Evolutionary conservation across 768 basidiomycete genomes (phyloP).

Genomic region (Cyathus striatus): DNA sequence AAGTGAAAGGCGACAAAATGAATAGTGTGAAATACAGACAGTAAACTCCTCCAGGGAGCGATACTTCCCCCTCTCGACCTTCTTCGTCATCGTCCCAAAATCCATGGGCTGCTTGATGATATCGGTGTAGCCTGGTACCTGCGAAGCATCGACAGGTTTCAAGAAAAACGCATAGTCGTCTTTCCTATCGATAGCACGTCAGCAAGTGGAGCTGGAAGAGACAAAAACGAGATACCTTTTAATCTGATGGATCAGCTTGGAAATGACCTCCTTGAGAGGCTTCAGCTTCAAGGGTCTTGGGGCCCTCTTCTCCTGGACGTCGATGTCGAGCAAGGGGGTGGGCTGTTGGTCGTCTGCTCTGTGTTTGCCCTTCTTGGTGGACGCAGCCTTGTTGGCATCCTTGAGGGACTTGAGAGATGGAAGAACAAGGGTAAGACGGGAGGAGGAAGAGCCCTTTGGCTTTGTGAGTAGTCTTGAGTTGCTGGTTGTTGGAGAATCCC

Average conservation of each 20-base stretch:
- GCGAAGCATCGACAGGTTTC: conserved; percentile 53
- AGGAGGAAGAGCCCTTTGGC: conserved; percentile 24
- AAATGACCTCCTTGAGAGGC: conserved; percentile 71
- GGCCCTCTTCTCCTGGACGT: conserved; percentile 33
- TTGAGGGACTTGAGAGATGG: conserved; percentile 63
- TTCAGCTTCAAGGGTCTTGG: conserved; percentile 69
- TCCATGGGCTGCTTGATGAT: conserved; percentile 89
- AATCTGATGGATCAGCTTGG: conserved; percentile 62
- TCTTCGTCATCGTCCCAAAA: conserved; percentile 77
- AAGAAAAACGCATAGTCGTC: conserved; percentile 86
- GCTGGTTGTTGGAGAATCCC: conserved; percentile 20
- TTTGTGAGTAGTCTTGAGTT: conserved; percentile 20
- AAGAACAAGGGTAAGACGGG: conserved; percentile 61
- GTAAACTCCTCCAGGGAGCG: conserved; percentile 76
- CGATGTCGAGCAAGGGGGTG: conserved; percentile 21
- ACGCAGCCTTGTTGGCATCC: conserved; percentile 48
- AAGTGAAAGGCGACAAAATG: no score
- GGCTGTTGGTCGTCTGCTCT: conserved; percentile 15
- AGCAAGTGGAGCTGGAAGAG: conserved; percentile 4
- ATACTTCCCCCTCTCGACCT: conserved; percentile 74
- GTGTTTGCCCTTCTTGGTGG: conserved; percentile 37
- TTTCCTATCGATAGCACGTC: conserved; percentile 43
- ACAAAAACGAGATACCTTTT: conserved; percentile 52
- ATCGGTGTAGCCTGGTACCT: conserved; percentile 61
- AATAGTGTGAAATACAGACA: conserved; percentile 40